phyloP scores from a whole-genome alignment of 2,329 filamentous ascomycete species.

The Phoma herbarum region DNA sequence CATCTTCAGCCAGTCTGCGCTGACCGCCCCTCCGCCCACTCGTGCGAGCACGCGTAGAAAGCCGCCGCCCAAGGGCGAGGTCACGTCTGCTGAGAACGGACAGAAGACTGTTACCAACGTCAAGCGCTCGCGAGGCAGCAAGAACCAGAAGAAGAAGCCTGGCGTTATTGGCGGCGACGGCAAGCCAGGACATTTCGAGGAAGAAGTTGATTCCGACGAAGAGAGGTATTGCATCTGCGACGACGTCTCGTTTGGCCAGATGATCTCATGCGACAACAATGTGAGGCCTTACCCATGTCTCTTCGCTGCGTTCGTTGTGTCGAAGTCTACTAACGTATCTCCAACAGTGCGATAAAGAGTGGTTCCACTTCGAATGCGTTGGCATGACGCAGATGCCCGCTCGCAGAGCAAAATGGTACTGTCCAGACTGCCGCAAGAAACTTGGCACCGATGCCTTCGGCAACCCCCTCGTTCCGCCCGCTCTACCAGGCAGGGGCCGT shows the following conservation, averaged over 20 bases:
- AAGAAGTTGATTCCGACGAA: constrained; percentile 76
- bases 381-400: constrained; percentile 71
- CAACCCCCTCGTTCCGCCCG: constrained; percentile 44
- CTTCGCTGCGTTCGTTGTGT: too few relatives aligned
- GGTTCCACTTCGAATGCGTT: constrained; percentile 86
- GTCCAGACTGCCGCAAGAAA: constrained; percentile 69
- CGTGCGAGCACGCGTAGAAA: constrained; percentile 64
- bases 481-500: constrained; percentile 43
- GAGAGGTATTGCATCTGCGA: constrained; percentile 81
- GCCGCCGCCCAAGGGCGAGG: constrained; percentile 76
- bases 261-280: constrained; percentile 84
- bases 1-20: constrained; percentile 54
- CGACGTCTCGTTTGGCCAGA: constrained; percentile 80
- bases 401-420: constrained; percentile 84
- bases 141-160: constrained; percentile 59
- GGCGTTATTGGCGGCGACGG: not conserved
- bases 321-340: not conserved
- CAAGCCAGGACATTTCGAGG: constrained; percentile 4
- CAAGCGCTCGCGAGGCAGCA: constrained; percentile 65
- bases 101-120: constrained; percentile 74
- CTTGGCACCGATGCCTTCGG: constrained; percentile 46
- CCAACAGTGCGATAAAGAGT: constrained; percentile 77
- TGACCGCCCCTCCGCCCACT: constrained; percentile 46
- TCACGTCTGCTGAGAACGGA: constrained; percentile 68
- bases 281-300: constrained; percentile 55